Evolutionary conservation across 2,329 filamentous ascomycete species (phyloP), one percentile per base, ranked within the genome.

Genomic region (Monilinia aucupariae): DNA sequence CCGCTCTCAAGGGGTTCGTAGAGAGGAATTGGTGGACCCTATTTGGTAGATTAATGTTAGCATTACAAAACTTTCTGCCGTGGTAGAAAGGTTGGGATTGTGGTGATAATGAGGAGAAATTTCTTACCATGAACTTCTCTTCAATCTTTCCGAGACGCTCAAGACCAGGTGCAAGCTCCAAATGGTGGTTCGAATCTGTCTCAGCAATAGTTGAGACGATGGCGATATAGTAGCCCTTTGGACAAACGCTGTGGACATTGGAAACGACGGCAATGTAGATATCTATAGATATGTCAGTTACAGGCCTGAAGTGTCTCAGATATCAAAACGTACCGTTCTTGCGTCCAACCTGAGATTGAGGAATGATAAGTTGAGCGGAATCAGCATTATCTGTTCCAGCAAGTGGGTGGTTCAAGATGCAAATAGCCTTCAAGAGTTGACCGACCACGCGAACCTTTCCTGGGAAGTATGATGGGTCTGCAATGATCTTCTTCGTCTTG

Each of bases 181-280:
- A 82, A 78, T 99, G 94, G 79, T 96, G 92, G 83, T 99, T 97
- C 68, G 90, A 87, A 66, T 87, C 80, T 51, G 87, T 88, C 82
- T 99, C 96, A 68, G 94, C 91, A 74, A 99, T 97, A 65, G 94
- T 99, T 54, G 92, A 96, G 68, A 99, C 93, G 66, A 97, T 99
- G 72, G 94, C 94, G 71, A 99, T 91, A 82, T 96, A 99, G 85
- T 97, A 97, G 66, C 93, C 93, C 84, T 96, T 96, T 72, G 96
- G 94, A 81, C 93, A 97, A 71, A 99, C 96, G 73, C 96, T 97
- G 81, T 99, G 96, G 45, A 92, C 91, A 47, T 91, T 91, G 1
- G 92, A 97, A 64, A 99, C 92, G 76, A 94, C 90, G 63, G 94
- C 93, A 74, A 99, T 88, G 82, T 99, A 99, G 74, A 99, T 92